These are phyloP conservation scores for Biscogniauxia sp. DNA, from an alignment of 2,329 filamentous ascomycete genomes.

Conservation along the genomic window DNA sequence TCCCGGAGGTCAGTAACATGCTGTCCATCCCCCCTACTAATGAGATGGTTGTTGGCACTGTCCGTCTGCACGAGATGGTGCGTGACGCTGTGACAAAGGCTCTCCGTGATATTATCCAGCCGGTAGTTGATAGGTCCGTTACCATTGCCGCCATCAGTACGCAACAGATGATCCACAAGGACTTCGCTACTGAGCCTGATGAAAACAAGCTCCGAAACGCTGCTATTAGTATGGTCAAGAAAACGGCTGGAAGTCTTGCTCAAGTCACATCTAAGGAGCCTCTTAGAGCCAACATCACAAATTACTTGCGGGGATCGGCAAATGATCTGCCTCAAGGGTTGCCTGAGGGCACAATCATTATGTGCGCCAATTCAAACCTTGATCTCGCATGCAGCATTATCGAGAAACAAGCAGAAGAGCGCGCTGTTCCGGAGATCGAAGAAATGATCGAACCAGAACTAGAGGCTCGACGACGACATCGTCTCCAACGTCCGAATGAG, in stretches of 20 bases:
- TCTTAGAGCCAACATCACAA: constrained; percentile 91
- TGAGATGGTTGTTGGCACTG: constrained; percentile 72
- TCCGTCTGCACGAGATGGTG: constrained; percentile 72
- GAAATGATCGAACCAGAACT: constrained; percentile 83
- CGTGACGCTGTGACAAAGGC: constrained; percentile 83
- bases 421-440: constrained; percentile 91
- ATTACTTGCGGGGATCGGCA: constrained; percentile 79
- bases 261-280: constrained; percentile 99
- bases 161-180: constrained; percentile 91
- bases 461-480: constrained; percentile 73
- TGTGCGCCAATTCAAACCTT: constrained; percentile 98
- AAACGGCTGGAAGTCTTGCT: constrained; percentile 88
- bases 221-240: constrained; percentile 91
- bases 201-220: constrained; percentile 82
- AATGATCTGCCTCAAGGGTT: constrained; percentile 73
- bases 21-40: constrained; percentile 79
- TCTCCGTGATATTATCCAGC: constrained; percentile 93
- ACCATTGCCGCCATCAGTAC: constrained; percentile 98
- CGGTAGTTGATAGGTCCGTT: constrained; percentile 94
- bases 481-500: constrained; percentile 72
- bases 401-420: constrained; percentile 91
- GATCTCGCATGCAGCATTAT: constrained; percentile 92
- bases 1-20: constrained; percentile 79
- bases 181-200: constrained; percentile 90
- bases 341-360: constrained; percentile 91